Conservation (phyloP, 2,329 filamentous ascomycete genomes). For the Tolypocladium endophyticum region DNA sequence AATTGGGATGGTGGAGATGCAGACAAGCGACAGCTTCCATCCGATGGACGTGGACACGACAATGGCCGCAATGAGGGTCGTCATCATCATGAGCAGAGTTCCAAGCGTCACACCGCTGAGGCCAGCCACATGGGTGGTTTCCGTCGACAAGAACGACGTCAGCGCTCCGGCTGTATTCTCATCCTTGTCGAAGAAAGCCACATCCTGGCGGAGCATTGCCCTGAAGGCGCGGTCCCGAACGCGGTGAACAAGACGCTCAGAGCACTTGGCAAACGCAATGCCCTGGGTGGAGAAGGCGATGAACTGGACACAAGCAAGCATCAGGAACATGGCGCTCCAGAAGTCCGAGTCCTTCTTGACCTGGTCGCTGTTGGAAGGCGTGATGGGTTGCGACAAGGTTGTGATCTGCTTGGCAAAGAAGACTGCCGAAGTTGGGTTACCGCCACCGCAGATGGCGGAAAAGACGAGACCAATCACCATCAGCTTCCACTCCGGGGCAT, state of each 20-base stretch:
- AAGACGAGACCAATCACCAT: conserved; percentile 68
- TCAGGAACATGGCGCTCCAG: conserved; percentile 82
- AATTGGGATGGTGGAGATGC: conserved; percentile 66
- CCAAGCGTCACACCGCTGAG: conserved; percentile 81
- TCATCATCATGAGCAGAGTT: conserved; percentile 69
- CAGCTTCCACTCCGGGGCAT: conserved; percentile 56
- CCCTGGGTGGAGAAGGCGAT: conserved; percentile 60
- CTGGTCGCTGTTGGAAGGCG: conserved; percentile 35
- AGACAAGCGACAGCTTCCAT: conserved; percentile 83
- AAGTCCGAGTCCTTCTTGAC: conserved; percentile 67
- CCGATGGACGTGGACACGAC: conserved; percentile 62
- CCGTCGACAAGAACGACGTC: conserved; percentile 79
- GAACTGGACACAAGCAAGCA: conserved; percentile 67
- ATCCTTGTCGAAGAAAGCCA: conserved; percentile 81
- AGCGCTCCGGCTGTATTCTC: conserved; percentile 84
- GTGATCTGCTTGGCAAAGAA: conserved; percentile 86
- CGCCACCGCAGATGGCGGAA: conserved; percentile 67
- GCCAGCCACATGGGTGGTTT: conserved; percentile 81
- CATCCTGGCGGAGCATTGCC: conserved; percentile 83
- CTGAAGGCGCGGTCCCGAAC: conserved; percentile 78
- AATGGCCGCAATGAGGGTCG: conserved; percentile 69
- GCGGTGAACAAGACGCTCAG: conserved; percentile 74
- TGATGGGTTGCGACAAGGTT: conserved; percentile 47
- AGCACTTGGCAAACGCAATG: conserved; percentile 69
- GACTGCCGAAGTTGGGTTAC: conserved; percentile 58